These are phyloP conservation scores for Pythium graminicola DNA, from an alignment of 352 stramenopile species.

Conservation along the genomic window DNA sequence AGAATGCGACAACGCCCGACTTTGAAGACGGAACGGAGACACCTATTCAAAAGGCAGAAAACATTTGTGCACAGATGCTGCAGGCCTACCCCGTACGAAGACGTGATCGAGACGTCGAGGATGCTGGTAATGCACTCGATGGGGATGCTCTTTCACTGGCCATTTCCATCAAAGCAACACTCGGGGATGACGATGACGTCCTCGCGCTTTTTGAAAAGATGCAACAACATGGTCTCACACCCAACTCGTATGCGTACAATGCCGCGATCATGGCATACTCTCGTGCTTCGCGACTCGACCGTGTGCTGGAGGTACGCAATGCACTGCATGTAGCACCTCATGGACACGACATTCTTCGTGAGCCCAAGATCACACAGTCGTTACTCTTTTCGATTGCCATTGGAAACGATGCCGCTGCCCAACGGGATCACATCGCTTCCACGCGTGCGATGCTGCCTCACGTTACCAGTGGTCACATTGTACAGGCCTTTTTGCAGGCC, in stretches of 20 bases:
- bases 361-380: constrained; percentile 49
- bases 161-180: constrained; percentile 69
- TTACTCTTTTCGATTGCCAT: constrained; percentile 64
- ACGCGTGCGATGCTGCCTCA: constrained; percentile 39
- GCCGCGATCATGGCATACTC: constrained; percentile 70
- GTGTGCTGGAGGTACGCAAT: constrained; percentile 53
- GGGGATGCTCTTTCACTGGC: constrained; percentile 66
- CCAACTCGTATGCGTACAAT: constrained; percentile 76
- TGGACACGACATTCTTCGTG: constrained; percentile 22
- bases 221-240: constrained; percentile 43
- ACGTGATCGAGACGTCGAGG: not conserved
- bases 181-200: constrained; percentile 69
- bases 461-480: constrained; percentile 34
- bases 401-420: constrained; percentile 37
- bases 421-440: constrained; percentile 14
- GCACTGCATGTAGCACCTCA: constrained; percentile 8
- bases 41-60: constrained; percentile 44
- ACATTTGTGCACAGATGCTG: constrained; percentile 65
- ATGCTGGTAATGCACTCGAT: constrained; percentile 38
- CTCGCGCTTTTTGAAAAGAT: constrained; percentile 70
- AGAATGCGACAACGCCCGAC: constrained; percentile 21
- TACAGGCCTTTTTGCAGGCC: constrained; percentile 30
- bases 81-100: constrained; percentile 25
- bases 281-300: constrained; percentile 37
- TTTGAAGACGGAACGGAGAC: constrained; percentile 14